Base-by-base conservation (phyloP, 2,329 filamentous ascomycete genomes). In the Colletotrichum echinochloae region DNA sequence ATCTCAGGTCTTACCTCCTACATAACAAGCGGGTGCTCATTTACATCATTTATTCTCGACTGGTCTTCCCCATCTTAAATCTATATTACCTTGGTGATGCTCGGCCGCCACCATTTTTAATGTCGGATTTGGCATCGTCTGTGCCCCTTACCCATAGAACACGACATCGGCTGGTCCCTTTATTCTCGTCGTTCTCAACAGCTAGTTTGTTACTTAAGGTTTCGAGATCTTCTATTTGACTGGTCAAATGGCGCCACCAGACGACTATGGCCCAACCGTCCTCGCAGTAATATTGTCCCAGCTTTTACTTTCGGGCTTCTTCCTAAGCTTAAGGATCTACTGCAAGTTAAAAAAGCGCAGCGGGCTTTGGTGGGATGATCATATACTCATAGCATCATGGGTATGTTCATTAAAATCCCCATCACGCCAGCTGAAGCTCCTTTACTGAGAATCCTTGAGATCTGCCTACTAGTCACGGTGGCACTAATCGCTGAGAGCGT, bases 321-420 rank as follows among this genome's bases (percentile, higher is more conserved):
- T 77, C 64, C 62, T 77, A 5, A 65, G 54, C 18, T 61, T 77
- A 6, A 69, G 75, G 4, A 30, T 76, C 7, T 77, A 76, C 39
- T 76, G 75, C 71, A 77, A 77, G 65, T 73, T 71, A 30, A 62
- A 66, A 33, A 74, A 73, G 54, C 73, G 73, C 20, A 69, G 74
- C 3, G 73, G 75, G 1, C 60, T 77, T 9, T 78, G 76, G 76
- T 78, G 76, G 76, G 76, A 77, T 41, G 76, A 78, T 60, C 74
- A 74, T 20, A 63, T 77, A 3, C 65, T 78, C 11, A 63, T 78
- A 35, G 63, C 73, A 35, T 69, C 76, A 23, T 78, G 72, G 71
- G 76, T 77, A 72, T 20, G 73, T 66, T 28, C 11, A 20, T 35
- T 26, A 9, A 26, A 16, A 3, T 28, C 1, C 2, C 12, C 35